These are phyloP conservation scores for Peronospora farinosa DNA, from an alignment of 352 stramenopile genomes.

Conservation along the genomic window DNA sequence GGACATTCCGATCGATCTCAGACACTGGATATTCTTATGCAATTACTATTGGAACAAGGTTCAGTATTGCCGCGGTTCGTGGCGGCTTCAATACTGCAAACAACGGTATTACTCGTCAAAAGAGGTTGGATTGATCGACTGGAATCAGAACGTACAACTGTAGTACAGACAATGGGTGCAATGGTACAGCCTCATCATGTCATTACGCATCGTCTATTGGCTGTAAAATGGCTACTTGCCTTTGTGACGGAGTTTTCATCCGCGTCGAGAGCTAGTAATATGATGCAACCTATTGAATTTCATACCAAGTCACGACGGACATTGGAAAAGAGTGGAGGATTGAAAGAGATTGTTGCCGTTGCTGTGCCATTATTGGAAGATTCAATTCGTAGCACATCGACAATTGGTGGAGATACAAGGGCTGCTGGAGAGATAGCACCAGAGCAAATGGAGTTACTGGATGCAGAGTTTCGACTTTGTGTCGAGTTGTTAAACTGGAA, in stretches of 20 bases:
- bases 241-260: constrained; percentile 85
- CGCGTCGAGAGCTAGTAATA: constrained; percentile 66
- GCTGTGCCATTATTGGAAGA: constrained; percentile 64
- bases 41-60: constrained; percentile 65
- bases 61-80: constrained; percentile 50
- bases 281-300: constrained; percentile 79
- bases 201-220: constrained; percentile 49
- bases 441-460: constrained; percentile 67
- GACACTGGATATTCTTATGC: constrained; percentile 69
- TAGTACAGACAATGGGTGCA: constrained; percentile 67
- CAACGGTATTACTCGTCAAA: constrained; percentile 74
- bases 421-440: constrained; percentile 32
- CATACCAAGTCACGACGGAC: constrained; percentile 64
- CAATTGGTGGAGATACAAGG: constrained; percentile 26
- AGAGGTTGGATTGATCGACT: constrained; percentile 72
- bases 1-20: constrained; percentile 41
- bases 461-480: constrained; percentile 68
- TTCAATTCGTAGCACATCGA: constrained; percentile 62
- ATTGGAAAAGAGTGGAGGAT: constrained; percentile 47
- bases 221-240: constrained; percentile 75
- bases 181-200: constrained; percentile 38
- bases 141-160: constrained; percentile 37
- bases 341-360: constrained; percentile 57
- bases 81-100: constrained; percentile 53
- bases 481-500: constrained; percentile 81